Base-by-base conservation (phyloP, 2,329 filamentous ascomycete species). In the Aspergillus vadensis region DNA sequence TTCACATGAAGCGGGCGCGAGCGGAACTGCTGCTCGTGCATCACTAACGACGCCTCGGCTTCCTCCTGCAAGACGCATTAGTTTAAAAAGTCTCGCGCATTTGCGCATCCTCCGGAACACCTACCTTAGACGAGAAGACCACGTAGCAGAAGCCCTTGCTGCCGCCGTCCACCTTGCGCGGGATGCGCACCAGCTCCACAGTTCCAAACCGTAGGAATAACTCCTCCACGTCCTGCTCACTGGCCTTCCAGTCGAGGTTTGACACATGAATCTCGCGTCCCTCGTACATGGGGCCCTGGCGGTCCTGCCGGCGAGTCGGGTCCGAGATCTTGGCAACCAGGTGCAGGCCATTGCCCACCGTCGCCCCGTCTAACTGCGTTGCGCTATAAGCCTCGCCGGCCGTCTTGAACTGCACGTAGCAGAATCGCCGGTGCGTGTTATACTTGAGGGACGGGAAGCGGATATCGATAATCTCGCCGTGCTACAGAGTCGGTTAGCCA, bases 381-480 rank as follows among this genome's bases (percentile, higher is more conserved):
- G 93, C 93, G 52, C 85, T 86, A 41, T 86, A 82, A 0, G 92
- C 91, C 55, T 86, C 85, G n/a, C 83, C 82, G 2, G 84, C 77
- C 32, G 87, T 86, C 51, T 87, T 84, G 73, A 97, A 97, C n/a
- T 96, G 91, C 6, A 97, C 83, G 75, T 99, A 99, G 80, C 93
- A 97, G 79, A 99, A 99, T 23, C 95, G 89, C 32, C 95, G 91
- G 68, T 91, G 88, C 1, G 89, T 88, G 70, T 97, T 94, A 75
- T 85, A 92, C 74, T 96, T 96, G 55, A 99, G 85, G 59, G 92
- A 97, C 2, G 95, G 95, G 78, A 95, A 95, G 21, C 95, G 89
- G 55, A 98, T 84, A 69, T 89, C 91, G 58, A 96, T 82, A 58
- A 99, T 88, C 47, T 94, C 87, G 47, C 95, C 95, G 70, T 88